Conservation (phyloP, 768 basidiomycete genomes). For the Termitomyces sp. region DNA sequence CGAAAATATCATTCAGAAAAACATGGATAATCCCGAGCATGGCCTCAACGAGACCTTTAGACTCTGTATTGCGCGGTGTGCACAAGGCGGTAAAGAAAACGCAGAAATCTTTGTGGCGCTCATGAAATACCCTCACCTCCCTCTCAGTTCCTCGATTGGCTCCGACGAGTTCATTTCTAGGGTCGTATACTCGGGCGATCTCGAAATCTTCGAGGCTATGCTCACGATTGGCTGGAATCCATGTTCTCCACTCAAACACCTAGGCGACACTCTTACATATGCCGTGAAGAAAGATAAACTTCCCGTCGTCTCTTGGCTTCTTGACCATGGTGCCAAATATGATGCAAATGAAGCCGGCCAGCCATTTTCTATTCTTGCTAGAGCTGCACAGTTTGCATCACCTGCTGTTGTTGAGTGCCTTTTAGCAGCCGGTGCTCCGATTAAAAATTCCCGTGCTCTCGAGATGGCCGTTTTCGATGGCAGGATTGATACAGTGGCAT, state of each 20-base stretch:
- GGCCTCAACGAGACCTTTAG: background rate
- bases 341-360: background rate
- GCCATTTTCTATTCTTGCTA: background rate
- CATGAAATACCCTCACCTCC: background rate
- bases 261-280: background rate
- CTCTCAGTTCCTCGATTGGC: background rate
- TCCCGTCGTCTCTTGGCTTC: background rate
- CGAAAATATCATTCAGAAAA: background rate
- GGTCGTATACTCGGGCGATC: background rate
- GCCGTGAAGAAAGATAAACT: background rate
- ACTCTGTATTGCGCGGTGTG: background rate
- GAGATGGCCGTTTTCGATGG: background rate
- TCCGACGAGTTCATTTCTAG: background rate
- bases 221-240: background rate
- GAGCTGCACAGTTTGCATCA: background rate
- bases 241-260: background rate
- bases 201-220: background rate
- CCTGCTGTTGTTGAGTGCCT: background rate
- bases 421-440: background rate
- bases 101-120: background rate
- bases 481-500: background rate
- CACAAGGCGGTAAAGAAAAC: background rate
- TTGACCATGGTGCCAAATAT: background rate
- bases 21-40: background rate
- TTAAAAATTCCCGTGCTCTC: background rate